These are phyloP conservation scores for Pestalotiopsis sp. DNA, from an alignment of 2,329 filamentous ascomycete genomes.

Conservation along the genomic window DNA sequence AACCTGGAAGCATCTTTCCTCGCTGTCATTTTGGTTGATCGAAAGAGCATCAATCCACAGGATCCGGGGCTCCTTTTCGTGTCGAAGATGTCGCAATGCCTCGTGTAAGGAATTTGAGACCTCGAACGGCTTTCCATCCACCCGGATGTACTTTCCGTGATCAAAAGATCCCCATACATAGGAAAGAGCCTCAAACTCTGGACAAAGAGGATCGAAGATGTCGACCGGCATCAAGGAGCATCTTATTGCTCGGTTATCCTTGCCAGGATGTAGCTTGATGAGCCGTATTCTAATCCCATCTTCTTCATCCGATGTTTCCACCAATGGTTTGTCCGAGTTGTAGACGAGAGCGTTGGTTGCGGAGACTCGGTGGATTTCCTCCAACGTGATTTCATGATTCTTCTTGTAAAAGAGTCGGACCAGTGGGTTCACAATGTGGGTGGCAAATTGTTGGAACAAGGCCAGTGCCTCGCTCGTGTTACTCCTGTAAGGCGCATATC, in stretches of 20 bases:
- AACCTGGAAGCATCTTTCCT: not conserved
- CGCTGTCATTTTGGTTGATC: not conserved
- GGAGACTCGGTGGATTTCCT: not conserved
- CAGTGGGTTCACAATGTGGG: not conserved
- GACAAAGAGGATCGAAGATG: not conserved
- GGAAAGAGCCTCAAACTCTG: not conserved
- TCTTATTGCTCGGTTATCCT: not conserved
- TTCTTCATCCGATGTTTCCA: no score
- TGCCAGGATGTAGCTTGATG: not conserved
- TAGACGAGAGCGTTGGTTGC: not conserved
- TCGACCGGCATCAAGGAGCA: not conserved
- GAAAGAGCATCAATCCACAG: constrained; percentile 4
- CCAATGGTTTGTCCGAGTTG: not conserved
- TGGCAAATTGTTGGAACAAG: not conserved
- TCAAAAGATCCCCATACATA: constrained; percentile 3
- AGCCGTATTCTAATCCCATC: no score
- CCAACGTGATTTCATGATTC: not conserved
- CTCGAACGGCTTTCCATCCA: not conserved
- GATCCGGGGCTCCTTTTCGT: not conserved
- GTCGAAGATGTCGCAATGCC: not conserved
- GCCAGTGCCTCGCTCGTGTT: not conserved
- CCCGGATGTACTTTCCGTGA: not conserved
- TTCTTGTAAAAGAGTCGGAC: not conserved
- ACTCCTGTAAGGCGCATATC: not conserved
- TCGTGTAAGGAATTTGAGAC: not conserved